These are phyloP conservation scores for Fusarium temperatum DNA, from an alignment of 2,329 filamentous ascomycete genomes.

Conservation along the genomic window DNA sequence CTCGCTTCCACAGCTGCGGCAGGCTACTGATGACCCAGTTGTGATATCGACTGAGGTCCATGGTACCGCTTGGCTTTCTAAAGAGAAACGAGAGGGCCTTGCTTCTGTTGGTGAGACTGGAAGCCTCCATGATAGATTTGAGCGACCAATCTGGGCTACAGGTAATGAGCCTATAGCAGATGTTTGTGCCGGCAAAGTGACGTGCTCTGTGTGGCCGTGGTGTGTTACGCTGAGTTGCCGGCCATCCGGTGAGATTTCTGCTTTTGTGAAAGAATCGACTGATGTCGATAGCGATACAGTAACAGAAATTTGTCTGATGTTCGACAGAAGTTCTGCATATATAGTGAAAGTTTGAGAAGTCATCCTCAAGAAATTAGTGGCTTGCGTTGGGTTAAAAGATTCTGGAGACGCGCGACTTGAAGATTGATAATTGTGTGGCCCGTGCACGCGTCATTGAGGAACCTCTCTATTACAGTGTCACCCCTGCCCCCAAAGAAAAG, in stretches of 20 bases:
- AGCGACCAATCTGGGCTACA: conserved; percentile 45
- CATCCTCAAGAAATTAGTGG: conserved; percentile 19
- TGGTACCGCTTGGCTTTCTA: conserved; percentile 55
- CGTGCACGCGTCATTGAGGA: conserved; percentile 31
- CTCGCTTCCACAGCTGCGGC: conserved; percentile 50
- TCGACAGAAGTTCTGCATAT: conserved; percentile 72
- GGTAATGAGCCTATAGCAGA: conserved; percentile 49
- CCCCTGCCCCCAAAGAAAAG: conserved; percentile 36
- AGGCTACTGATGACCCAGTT: conserved; percentile 52
- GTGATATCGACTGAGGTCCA: conserved; percentile 65
- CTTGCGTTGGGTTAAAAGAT: neutral
- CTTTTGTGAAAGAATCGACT: conserved; percentile 53
- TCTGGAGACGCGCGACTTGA: conserved; percentile 9
- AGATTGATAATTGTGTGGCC: conserved; percentile 29
- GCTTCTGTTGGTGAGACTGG: conserved; percentile 48
- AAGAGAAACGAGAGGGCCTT: conserved; percentile 39
- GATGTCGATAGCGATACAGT: conserved; percentile 60
- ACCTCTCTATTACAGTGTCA: neutral
- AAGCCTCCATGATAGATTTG: conserved; percentile 63
- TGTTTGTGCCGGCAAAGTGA: conserved; percentile 57
- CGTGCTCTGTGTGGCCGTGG: conserved; percentile 45
- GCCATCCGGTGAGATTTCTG: conserved; percentile 56
- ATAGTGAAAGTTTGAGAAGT: conserved; percentile 47
- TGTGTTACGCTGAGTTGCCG: conserved; percentile 59
- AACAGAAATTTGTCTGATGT: conserved; percentile 71